A percentile compares a stretch with the other conserved stretches of the same genome.
phyloP scores from a whole-genome alignment of 306 rosid species.

The Acmispon strigosus region DNA sequence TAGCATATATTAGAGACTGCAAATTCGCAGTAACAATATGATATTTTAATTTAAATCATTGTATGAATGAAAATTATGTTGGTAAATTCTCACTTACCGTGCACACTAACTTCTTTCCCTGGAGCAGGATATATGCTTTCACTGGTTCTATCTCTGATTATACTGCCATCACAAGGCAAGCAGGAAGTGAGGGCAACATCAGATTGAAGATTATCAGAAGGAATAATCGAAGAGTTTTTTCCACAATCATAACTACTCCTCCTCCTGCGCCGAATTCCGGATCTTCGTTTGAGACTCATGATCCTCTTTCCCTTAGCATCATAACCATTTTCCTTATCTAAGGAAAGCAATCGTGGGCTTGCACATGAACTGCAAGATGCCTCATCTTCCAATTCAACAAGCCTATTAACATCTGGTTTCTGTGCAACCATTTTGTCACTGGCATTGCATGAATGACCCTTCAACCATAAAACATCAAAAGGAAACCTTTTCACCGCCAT shows the following conservation, averaged over 20 bases:
- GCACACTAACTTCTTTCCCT: conserved; percentile 14
- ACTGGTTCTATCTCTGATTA: conserved; percentile 5
- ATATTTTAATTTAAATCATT: not conserved
- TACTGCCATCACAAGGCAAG: conserved; percentile 11
- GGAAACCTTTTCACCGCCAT: conserved; percentile 54
- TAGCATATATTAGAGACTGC: not conserved
- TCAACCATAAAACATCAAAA: conserved; percentile 45
- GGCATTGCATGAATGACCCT: conserved; percentile 22
- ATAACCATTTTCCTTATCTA: conserved; percentile 43
- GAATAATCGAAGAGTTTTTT: conserved; percentile 23
- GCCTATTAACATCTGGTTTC: conserved; percentile 14
- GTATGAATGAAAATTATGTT: not conserved
- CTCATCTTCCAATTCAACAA: conserved; percentile 43
- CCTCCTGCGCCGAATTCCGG: conserved; percentile 51
- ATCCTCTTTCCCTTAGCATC: conserved; percentile 61
- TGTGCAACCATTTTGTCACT: conserved; percentile 26
- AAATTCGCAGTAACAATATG: not conserved
- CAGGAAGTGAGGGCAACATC: conserved; percentile 13
- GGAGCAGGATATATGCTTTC: conserved; percentile 7
- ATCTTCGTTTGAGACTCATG: conserved; percentile 43
- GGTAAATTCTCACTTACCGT: conserved; percentile 26
- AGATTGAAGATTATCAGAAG: conserved; percentile 10
- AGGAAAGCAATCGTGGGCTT: conserved; percentile 27
- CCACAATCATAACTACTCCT: conserved; percentile 36
- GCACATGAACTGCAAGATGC: conserved; percentile 45